Conservation (phyloP, 1,284 basidiomycete species). For the Hypsizygus ulmarius region DNA sequence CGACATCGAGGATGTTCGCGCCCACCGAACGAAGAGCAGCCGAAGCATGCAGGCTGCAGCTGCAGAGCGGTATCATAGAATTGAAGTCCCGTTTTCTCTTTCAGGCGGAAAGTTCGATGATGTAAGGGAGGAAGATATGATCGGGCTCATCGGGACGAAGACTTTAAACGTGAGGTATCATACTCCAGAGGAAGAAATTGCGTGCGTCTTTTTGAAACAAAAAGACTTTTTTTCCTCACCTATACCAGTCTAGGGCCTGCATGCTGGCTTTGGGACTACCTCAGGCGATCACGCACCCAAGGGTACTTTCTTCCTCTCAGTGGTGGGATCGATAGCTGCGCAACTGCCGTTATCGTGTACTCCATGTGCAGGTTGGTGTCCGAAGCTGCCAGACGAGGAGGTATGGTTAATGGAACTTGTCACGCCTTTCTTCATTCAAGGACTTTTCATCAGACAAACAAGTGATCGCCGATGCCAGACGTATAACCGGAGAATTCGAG, state of each 20-base stretch:
- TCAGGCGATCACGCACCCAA: slow-evolving; percentile 89
- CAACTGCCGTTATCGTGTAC: slow-evolving; percentile 92
- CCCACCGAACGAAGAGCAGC: slow-evolving; percentile 79
- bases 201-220: slow-evolving; percentile 53
- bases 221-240: slow-evolving; percentile 8
- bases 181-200: slow-evolving; percentile 94
- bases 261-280: slow-evolving; percentile 99
- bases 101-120: slow-evolving; percentile 72
- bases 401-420: slow-evolving; percentile 36
- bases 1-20: slow-evolving; percentile 92
- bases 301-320: slow-evolving; percentile 97
- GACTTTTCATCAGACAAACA: slow-evolving; percentile 57
- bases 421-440: background rate
- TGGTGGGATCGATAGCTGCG: slow-evolving; percentile 98
- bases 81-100: slow-evolving; percentile 77
- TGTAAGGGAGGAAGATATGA: slow-evolving; percentile 50
- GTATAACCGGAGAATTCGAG: slow-evolving; percentile 83
- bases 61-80: slow-evolving; percentile 71
- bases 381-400: slow-evolving; percentile 69
- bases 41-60: slow-evolving; percentile 88
- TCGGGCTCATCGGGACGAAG: slow-evolving; percentile 43
- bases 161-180: slow-evolving; percentile 74
- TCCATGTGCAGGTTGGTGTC: slow-evolving; percentile 94
- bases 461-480: slow-evolving; percentile 88
- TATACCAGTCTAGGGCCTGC: slow-evolving; percentile 83